Base-by-base conservation (phyloP, 2,329 filamentous ascomycete genomes). In the Diaporthe sp. region DNA sequence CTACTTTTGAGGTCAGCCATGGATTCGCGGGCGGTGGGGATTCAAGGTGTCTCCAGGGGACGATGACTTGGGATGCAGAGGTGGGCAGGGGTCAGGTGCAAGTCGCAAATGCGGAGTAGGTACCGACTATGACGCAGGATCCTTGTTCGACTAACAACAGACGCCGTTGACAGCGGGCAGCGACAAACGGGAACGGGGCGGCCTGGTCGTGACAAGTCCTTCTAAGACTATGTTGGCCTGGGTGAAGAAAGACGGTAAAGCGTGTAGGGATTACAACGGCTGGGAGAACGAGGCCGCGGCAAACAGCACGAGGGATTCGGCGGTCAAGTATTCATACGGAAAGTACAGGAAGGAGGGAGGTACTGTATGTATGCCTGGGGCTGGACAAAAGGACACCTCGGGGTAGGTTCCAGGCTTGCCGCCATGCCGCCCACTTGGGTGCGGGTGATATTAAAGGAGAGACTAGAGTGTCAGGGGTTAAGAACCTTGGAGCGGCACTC, bases 381-480 rank as follows among this genome's bases (percentile, higher is more conserved):
- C 71, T 61, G 71, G 55, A 73, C 71, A 73, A 73, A 73, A 73
- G 58, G 58, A 55, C 71, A 55, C 25, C 37, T 57, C 58, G 71
- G 61, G 53, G 49, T 62, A 73, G 71, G 71, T 59, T 75, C 39
- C 31, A 58, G 62, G 70, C 68, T 71, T 74, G 62, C 75, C 75
- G 75, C 75, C 69, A 75, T 74, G 73, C 73, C 75, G 75, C 49
- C 75, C 75, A 70, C 73, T 75, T 75, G 69, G 65, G 69, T 62
- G 65, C 53, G 69, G 53, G 31, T 73, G 65, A 75, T 62, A 77
- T 73, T 75, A 75, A 77, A 69, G 73, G 67, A 58, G 58, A 55
- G 53, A 62, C 75, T 75, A 67, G 75, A 71, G 62, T 57, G 53
- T 59, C 70, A 71, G 73, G 75, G 74, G 69, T 72, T 72, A 70